These are phyloP conservation scores for Naganishia onofrii DNA, from an alignment of 768 basidiomycete species.

Conservation along the genomic window DNA sequence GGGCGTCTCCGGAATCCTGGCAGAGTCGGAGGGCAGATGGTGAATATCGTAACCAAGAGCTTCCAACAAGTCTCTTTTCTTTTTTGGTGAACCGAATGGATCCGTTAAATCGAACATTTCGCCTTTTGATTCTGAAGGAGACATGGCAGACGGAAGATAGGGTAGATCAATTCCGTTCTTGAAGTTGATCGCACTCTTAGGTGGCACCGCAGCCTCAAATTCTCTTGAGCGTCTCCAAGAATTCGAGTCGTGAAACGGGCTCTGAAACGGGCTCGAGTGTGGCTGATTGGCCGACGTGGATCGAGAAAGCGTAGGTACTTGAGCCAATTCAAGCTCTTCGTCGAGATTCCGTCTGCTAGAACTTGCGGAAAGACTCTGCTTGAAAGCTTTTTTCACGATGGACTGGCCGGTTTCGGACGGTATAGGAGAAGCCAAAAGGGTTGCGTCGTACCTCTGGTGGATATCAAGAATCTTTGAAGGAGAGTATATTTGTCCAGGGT, in stretches of 20 bases:
- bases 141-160: not conserved
- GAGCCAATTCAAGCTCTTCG: conserved; percentile 29
- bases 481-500: conserved; percentile 18
- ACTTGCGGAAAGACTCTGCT: conserved; percentile 15
- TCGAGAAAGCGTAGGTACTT: conserved; percentile 1
- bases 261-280: conserved; percentile 29
- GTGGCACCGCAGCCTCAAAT: not conserved
- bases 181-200: not conserved
- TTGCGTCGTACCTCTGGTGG: conserved; percentile 20
- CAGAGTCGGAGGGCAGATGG: not conserved
- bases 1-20: not conserved
- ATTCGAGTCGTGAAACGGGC: conserved; percentile 29
- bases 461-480: conserved; percentile 19
- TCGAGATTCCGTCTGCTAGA: not conserved
- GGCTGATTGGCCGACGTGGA: conserved; percentile 4
- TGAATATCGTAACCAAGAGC: conserved; percentile 13
- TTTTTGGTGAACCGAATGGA: conserved; percentile 11
- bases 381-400: not conserved
- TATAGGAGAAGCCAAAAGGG: conserved; percentile 16
- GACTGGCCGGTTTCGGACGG: conserved; percentile 9
- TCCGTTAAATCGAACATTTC: not conserved
- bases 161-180: not conserved
- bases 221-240: conserved; percentile 6
- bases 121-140: not conserved
- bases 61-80: conserved; percentile 10